Percentiles rank a stretch among this genome's conserved stretches.
phyloP scores from a whole-genome alignment of 306 rosid species.

The Medicago arabica region DNA sequence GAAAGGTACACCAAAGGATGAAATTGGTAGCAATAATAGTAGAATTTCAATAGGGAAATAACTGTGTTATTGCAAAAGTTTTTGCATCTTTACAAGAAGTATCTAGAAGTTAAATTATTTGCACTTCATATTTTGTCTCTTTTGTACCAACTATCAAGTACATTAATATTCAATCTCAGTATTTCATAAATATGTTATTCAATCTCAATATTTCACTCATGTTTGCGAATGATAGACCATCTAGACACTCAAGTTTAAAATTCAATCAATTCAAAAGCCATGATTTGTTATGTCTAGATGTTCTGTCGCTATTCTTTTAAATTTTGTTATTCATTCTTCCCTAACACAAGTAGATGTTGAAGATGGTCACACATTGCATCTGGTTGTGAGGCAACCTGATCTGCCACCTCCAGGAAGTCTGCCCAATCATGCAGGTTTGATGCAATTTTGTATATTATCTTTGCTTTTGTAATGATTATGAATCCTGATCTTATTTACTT shows the following conservation, averaged over 20 bases:
- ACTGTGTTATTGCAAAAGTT: conserved; percentile 31
- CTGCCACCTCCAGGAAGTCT: conserved; percentile 65
- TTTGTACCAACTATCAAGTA: not conserved
- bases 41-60: not conserved
- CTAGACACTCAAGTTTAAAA: conserved; percentile 5
- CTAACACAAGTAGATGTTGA: conserved; percentile 86
- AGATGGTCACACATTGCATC: conserved; percentile 98
- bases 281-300: conserved; percentile 9
- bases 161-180: conserved; percentile 13
- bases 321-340: conserved; percentile 45
- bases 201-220: conserved; percentile 15
- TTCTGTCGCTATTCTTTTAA: conserved; percentile 32
- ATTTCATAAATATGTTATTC: conserved; percentile 23
- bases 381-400: conserved; percentile 90
- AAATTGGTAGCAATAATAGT: conserved; percentile 13
- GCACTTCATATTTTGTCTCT: conserved; percentile 15
- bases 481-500: conserved; percentile 21
- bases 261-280: conserved; percentile 11
- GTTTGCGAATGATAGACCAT: conserved; percentile 26
- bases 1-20: conserved; percentile 2
- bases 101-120: conserved; percentile 18
- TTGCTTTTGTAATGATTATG: conserved; percentile 26
- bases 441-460: conserved; percentile 25
- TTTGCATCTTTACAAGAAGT: conserved; percentile 24
- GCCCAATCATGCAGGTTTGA: conserved; percentile 71